Conservation (phyloP, 176 grass and related monocot genomes). For the Chloris gayana region DNA sequence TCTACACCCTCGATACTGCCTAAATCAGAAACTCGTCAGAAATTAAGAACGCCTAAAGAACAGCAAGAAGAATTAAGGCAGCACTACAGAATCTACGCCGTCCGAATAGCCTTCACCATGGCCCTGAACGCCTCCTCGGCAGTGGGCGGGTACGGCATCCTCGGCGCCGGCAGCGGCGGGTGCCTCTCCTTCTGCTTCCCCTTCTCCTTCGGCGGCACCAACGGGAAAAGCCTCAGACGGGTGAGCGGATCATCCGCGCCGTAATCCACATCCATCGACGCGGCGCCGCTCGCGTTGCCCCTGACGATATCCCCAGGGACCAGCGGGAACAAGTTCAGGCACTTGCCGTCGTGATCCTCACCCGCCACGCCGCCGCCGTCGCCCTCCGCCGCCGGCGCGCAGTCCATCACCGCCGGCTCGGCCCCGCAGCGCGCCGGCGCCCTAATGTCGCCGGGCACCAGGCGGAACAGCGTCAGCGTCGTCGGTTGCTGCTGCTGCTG, state of each 20-base stretch:
- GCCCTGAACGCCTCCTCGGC: neutral
- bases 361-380: neutral
- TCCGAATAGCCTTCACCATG: conserved; percentile 1
- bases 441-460: neutral
- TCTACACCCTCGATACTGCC: neutral
- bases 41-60: neutral
- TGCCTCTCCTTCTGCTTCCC: neutral
- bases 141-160: neutral
- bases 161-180: neutral
- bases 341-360: neutral
- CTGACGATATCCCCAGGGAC: conserved; percentile 1
- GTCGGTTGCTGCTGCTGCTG: neutral
- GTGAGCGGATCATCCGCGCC: neutral
- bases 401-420: neutral
- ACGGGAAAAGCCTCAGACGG: conserved; percentile 25
- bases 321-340: conserved; percentile 18
- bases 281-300: neutral
- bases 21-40: neutral
- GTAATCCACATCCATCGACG: conserved; percentile 3
- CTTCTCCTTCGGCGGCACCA: no score
- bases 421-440: no score
- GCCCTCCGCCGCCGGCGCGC: neutral
- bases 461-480: conserved; percentile 9
- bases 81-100: conserved; percentile 9
- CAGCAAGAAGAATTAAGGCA: neutral